Evolutionary conservation across 495 filamentous ascomycete species (phyloP).

Genomic region (Neohortaea acidophila): DNA sequence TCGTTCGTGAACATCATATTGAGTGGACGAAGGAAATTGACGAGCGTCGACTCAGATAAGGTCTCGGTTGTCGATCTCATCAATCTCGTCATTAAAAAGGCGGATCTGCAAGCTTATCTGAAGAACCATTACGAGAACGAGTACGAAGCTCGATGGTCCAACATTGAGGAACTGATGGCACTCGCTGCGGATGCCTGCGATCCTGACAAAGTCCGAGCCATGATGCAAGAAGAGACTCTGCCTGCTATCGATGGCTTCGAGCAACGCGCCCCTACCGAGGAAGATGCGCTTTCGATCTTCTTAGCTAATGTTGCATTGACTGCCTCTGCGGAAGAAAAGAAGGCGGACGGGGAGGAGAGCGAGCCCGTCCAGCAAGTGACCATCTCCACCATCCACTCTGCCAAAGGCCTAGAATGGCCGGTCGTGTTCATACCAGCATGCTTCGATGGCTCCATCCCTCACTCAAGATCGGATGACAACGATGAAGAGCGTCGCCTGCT

Average conservation of each 20-base stretch:
- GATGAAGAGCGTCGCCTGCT: constrained; percentile 83
- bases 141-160: constrained; percentile 67
- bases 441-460: constrained; percentile 86
- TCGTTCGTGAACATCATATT: constrained; percentile 48
- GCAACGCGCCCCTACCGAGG: constrained; percentile 44
- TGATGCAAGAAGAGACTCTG: constrained; percentile 48
- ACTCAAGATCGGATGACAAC: constrained; percentile 76
- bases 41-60: constrained; percentile 27
- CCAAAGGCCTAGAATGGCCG: constrained; percentile 96
- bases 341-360: constrained; percentile 40
- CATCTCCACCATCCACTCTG: constrained; percentile 91
- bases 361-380: constrained; percentile 52
- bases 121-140: constrained; percentile 55
- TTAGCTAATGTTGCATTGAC: constrained; percentile 81
- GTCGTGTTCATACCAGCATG: constrained; percentile 86
- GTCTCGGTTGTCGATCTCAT: constrained; percentile 55
- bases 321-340: constrained; percentile 43
- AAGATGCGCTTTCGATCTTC: constrained; percentile 61
- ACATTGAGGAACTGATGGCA: constrained; percentile 71
- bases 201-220: constrained; percentile 28
- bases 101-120: constrained; percentile 60
- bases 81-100: constrained; percentile 53
- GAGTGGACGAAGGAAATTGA: constrained; percentile 42
- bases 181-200: constrained; percentile 55
- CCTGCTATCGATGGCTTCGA: constrained; percentile 63